phyloP scores from a whole-genome alignment of 192 early-diverging fungal genomes.

The Fimicolochytrium jonesii region DNA sequence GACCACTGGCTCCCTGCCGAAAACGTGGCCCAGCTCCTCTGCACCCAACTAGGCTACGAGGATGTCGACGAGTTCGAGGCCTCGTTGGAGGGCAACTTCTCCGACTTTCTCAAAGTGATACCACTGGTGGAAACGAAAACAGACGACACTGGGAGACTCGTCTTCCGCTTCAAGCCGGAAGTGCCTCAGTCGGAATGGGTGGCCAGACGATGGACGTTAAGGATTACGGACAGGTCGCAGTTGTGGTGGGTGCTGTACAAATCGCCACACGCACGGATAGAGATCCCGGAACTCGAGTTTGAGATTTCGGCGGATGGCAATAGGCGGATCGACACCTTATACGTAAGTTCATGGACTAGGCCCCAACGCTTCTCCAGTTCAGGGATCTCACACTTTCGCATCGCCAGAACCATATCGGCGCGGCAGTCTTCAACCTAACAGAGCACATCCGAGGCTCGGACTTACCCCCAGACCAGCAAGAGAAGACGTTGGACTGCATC shows the following conservation, averaged over 20 bases:
- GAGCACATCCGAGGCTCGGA: not conserved
- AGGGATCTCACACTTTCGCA: too few species aligned
- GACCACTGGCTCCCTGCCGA: constrained; percentile 3
- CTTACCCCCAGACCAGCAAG: not conserved
- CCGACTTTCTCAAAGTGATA: not conserved
- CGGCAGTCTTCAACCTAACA: not conserved
- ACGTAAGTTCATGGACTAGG: too few species aligned
- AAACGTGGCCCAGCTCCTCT: constrained; percentile 3
- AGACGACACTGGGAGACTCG: not conserved
- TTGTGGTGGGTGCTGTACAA: constrained; percentile 12
- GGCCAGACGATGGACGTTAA: constrained; percentile 5
- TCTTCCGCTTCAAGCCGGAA: not conserved
- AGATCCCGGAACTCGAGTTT: constrained; percentile 12
- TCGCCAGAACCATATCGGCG: constrained; percentile 10
- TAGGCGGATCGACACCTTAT: constrained; percentile 2
- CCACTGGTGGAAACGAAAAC: not conserved
- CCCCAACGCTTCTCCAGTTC: too few species aligned
- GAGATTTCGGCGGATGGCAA: not conserved
- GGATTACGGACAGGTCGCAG: constrained; percentile 1
- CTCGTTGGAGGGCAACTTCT: constrained; percentile 3
- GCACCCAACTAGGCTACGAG: constrained; percentile 3
- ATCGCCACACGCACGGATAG: not conserved
- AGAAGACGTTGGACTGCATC: not conserved
- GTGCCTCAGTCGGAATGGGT: not conserved
- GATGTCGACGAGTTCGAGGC: constrained; percentile 8